phyloP scores from a whole-genome alignment of 371 early-diverging fungal species.

The Lichtheimia corymbifera region DNA sequence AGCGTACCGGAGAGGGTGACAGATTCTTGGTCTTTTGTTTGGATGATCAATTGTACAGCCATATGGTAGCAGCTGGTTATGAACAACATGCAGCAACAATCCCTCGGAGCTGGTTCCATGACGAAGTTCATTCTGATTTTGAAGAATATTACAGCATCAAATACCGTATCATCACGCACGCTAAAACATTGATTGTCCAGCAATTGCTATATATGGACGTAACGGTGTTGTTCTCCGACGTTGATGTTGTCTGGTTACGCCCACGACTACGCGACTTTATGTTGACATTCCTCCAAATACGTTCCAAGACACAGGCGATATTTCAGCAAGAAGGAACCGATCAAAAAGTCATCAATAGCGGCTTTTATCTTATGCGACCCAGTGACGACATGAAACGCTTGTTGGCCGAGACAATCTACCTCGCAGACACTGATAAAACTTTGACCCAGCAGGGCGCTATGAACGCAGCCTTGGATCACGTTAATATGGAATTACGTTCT shows the following conservation, averaged over 20 bases:
- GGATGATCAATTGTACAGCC: slow-evolving; percentile 37
- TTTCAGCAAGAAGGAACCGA: slow-evolving; percentile 33
- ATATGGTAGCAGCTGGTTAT: slow-evolving; percentile 33
- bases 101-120: slow-evolving; percentile 44
- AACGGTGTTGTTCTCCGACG: slow-evolving; percentile 35
- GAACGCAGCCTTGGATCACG: slow-evolving; percentile 24
- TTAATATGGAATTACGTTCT: slow-evolving; percentile 26
- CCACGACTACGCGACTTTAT: slow-evolving; percentile 25
- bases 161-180: slow-evolving; percentile 44
- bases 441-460: slow-evolving; percentile 35
- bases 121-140: slow-evolving; percentile 37
- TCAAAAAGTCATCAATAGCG: slow-evolving; percentile 27
- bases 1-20: slow-evolving; percentile 28
- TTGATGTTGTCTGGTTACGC: slow-evolving; percentile 32
- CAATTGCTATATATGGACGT: slow-evolving; percentile 30
- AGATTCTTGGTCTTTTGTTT: slow-evolving; percentile 48
- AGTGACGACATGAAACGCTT: slow-evolving; percentile 24
- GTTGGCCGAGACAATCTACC: slow-evolving; percentile 27
- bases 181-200: slow-evolving; percentile 34
- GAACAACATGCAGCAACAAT: slow-evolving; percentile 30
- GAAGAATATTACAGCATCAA: slow-evolving; percentile 42
- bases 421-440: slow-evolving; percentile 19
- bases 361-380: slow-evolving; percentile 35
- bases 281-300: slow-evolving; percentile 20
- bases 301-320: slow-evolving; percentile 24